Evolutionary conservation across 179 eudicot genomes (phyloP), one percentile per base, ranked within the genome.

Genomic region (Camellia oleifera): DNA sequence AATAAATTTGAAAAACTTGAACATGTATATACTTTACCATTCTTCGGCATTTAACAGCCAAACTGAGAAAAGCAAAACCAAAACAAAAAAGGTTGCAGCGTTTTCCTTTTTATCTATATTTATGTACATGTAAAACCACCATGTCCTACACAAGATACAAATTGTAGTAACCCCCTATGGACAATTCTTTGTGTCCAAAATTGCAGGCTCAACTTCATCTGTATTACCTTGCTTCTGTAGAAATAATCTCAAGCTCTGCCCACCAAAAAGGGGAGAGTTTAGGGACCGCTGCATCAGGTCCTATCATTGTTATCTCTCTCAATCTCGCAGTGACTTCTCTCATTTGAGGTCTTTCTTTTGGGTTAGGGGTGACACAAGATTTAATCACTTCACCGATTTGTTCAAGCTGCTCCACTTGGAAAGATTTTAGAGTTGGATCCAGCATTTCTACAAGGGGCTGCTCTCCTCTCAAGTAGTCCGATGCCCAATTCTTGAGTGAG

Each of bases 221-320:
- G 9, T 26, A 26, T 76, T 77, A 79, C 14, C 53, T 62, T 48
- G 73, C 88, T 57, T 88, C 87, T 14, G 81, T 72, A 1, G 93
- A 86, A 78, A 90, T 52, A 80, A 95, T 90, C 85, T 95, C 98
- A 23, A 93, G 93, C 80, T 95, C 98, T 20, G 98, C 98, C 98
- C 98, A 95, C 98, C 97, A 92, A 69, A 93, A 97, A 77, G 98
- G 97, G 66, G 97, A 95, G 72, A 90, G 23, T 79, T 83, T 90
- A 0, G 98, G 98, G 4, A 75, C 83, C 0, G 97, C 98, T 32
- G 65, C 93, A 23, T 89, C 94, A 17, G 94, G 97, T 26, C 82
- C 83, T 72, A 93, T 90, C 5, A 83, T 79, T 0, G 94, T 93
- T 46, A 93, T 83, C 88, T 89, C 93, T 84, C 88, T 93, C 84